phyloP scores from a whole-genome alignment of 176 grass and related monocot species.

The Zea mays region Zm-B73-REFERENCE-NAM-5.0 NC_050097.1:176742001-176742500 shows the following conservation, averaged over 20 bases:
- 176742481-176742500: neutral
- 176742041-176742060: neutral
- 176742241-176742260: neutral
- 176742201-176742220: neutral
- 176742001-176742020: neutral
- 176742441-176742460: neutral
- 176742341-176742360: neutral
- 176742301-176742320: neutral
- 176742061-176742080: neutral
- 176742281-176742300: neutral
- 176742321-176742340: conserved; percentile 10
- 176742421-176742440: neutral
- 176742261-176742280: neutral
- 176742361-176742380: neutral
- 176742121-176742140: neutral
- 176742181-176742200: neutral
- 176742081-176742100: neutral
- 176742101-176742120: conserved; percentile 8
- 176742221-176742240: neutral
- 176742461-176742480: conserved; percentile 14
- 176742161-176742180: neutral
- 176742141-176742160: neutral
- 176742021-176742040: neutral
- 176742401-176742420: neutral
- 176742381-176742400: conserved; percentile 15